Evolutionary conservation across 176 grass and related monocot genomes (phyloP).

Genomic region (Phyllostachys edulis): DNA sequence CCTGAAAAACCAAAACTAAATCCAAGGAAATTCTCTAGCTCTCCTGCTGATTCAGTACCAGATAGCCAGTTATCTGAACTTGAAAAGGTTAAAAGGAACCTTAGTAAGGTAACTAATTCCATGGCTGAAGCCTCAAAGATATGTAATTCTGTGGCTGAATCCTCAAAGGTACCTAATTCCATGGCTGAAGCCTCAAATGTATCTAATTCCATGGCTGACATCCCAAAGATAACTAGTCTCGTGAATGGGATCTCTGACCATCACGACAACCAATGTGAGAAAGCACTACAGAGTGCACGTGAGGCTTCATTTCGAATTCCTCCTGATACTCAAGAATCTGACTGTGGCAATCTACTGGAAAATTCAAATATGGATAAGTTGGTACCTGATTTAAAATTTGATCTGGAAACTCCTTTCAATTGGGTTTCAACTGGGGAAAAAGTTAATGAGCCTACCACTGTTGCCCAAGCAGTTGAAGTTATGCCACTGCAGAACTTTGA

Average conservation of each 20-base stretch:
- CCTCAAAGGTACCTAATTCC: slow-evolving; percentile 56
- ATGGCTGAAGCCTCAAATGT: slow-evolving; percentile 39
- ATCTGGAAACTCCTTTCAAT: slow-evolving; percentile 34
- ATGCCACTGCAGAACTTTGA: slow-evolving; percentile 47
- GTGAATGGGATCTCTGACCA: slow-evolving; percentile 39
- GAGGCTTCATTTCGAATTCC: slow-evolving; percentile 21
- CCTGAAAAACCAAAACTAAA: slow-evolving; percentile 67
- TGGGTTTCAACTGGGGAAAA: slow-evolving; percentile 37
- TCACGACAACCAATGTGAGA: slow-evolving; percentile 40
- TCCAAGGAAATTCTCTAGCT: slow-evolving; percentile 41
- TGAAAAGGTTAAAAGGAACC: slow-evolving; percentile 87
- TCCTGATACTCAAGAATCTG: slow-evolving; percentile 35
- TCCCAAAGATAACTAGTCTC: slow-evolving; percentile 46
- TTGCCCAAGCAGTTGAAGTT: slow-evolving; percentile 45
- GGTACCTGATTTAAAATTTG: slow-evolving; percentile 49
- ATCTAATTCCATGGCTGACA: slow-evolving; percentile 49
- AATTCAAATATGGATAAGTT: slow-evolving; percentile 40
- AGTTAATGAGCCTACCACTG: slow-evolving; percentile 25
- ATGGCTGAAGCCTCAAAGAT: slow-evolving; percentile 67
- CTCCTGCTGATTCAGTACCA: slow-evolving; percentile 51
- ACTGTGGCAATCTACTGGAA: slow-evolving; percentile 37
- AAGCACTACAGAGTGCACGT: slow-evolving; percentile 21
- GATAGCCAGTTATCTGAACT: slow-evolving; percentile 80
- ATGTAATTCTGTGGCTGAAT: slow-evolving; percentile 59
- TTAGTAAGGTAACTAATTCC: slow-evolving; percentile 79